Conservation (phyloP, 176 grass and related monocot genomes). For the Pontederia paniculata region DNA sequence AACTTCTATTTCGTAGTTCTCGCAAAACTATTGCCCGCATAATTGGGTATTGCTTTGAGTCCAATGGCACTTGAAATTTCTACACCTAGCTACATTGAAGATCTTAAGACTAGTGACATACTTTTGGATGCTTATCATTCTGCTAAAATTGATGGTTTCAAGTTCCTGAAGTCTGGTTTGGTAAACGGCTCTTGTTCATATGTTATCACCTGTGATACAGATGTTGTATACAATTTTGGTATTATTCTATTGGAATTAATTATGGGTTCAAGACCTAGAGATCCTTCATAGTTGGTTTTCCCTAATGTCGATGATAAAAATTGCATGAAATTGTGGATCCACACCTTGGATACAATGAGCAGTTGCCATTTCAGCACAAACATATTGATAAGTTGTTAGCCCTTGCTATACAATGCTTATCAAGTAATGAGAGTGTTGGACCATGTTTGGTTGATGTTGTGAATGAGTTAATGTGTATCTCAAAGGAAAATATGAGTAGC, state of each 20-base stretch:
- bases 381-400: slow-evolving; percentile 60
- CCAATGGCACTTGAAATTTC: slow-evolving; percentile 26
- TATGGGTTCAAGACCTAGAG: slow-evolving; percentile 42
- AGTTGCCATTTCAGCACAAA: slow-evolving; percentile 39
- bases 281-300: slow-evolving; percentile 45
- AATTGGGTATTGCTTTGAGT: slow-evolving; percentile 76
- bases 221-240: slow-evolving; percentile 67
- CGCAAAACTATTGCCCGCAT: slow-evolving; percentile 63
- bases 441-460: slow-evolving; percentile 46
- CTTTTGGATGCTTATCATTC: slow-evolving; percentile 40
- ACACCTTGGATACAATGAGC: slow-evolving; percentile 51
- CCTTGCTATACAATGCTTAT: slow-evolving; percentile 59
- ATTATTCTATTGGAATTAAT: slow-evolving; percentile 60
- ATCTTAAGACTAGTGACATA: slow-evolving; percentile 66
- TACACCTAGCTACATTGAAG: slow-evolving; percentile 44
- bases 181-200: slow-evolving; percentile 27
- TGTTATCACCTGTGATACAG: slow-evolving; percentile 21
- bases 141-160: slow-evolving; percentile 66
- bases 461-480: slow-evolving; percentile 49
- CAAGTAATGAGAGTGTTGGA: slow-evolving; percentile 36
- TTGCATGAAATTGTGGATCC: slow-evolving; percentile 77
- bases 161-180: slow-evolving; percentile 29
- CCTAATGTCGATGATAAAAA: slow-evolving; percentile 46
- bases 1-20: slow-evolving; percentile 48
- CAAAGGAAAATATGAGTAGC: slow-evolving; percentile 46